Conservation (phyloP, 768 basidiomycete genomes). For the Cystofilobasidium ferigula region DNA sequence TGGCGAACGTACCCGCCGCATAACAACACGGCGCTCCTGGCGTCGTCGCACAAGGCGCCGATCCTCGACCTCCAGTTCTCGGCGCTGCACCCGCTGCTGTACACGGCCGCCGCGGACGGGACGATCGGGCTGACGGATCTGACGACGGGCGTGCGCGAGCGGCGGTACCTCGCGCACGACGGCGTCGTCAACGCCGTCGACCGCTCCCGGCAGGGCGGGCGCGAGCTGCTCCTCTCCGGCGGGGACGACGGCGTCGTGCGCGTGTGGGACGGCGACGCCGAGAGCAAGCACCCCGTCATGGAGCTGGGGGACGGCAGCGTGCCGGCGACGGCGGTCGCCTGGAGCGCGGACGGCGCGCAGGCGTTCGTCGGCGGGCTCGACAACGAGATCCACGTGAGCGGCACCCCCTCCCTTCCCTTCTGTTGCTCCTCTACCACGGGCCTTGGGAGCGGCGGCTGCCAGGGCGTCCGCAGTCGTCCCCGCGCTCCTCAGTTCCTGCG, state of each 20-base stretch:
- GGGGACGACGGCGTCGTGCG: conserved; percentile 86
- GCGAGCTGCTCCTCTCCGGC: conserved; percentile 75
- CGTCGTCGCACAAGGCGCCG: conserved; percentile 74
- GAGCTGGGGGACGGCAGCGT: conserved; percentile 61
- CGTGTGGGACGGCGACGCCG: conserved; percentile 73
- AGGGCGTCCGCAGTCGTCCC: too few species aligned
- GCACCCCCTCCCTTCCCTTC: conserved; percentile 34
- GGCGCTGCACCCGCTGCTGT: conserved; percentile 41
- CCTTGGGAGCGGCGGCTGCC: too few species aligned
- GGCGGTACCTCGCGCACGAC: conserved; percentile 74
- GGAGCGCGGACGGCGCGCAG: conserved; percentile 79
- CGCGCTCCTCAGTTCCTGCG: too few species aligned
- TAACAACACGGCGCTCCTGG: conserved; percentile 78
- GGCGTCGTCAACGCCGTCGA: conserved; percentile 86
- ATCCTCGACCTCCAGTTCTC: conserved; percentile 75
- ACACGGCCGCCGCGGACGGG: conserved; percentile 84
- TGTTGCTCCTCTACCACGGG: too few species aligned
- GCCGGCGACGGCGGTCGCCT: conserved; percentile 83
- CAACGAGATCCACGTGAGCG: conserved; percentile 92
- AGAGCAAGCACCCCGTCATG: conserved; percentile 60
- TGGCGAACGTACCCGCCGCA: conserved; percentile 90
- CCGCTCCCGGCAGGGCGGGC: conserved; percentile 57
- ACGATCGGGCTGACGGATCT: conserved; percentile 64
- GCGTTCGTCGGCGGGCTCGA: conserved; percentile 88
- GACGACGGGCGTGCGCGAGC: conserved; percentile 63